These are phyloP conservation scores for Schizophyllum commune DNA, from an alignment of 1,284 basidiomycete species.

Conservation along the genomic window DNA sequence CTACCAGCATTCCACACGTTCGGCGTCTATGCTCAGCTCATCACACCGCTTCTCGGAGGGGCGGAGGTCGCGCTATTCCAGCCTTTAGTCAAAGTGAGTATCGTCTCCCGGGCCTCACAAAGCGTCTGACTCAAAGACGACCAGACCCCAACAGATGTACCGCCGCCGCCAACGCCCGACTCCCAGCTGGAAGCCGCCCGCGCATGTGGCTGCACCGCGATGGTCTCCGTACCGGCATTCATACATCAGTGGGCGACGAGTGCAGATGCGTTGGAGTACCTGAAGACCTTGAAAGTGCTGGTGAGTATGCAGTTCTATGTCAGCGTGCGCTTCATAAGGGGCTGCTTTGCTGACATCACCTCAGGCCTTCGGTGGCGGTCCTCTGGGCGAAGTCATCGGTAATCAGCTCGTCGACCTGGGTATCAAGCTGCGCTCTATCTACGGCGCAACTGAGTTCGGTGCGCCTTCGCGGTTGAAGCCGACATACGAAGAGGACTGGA, in stretches of 20 bases:
- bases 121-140: too few relatives aligned
- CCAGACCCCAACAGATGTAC: background rate
- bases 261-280: constrained; percentile 13
- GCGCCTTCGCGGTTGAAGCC: background rate
- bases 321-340: background rate
- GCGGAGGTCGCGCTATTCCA: background rate
- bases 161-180: background rate
- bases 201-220: background rate
- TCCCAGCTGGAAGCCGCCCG: constrained; percentile 5
- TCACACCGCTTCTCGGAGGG: background rate
- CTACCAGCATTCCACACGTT: background rate
- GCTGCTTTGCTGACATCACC: background rate
- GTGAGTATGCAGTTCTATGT: constrained; percentile 9
- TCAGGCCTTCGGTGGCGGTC: constrained; percentile 3
- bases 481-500: background rate
- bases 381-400: constrained; percentile 3
- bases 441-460: constrained; percentile 6
- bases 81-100: background rate
- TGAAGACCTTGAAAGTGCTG: constrained; percentile 15
- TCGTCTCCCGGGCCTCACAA: too few relatives aligned
- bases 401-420: constrained; percentile 4
- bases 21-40: background rate
- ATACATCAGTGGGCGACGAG: constrained; percentile 10
- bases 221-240: constrained; percentile 4
- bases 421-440: constrained; percentile 4